Conservation (phyloP, 2,329 filamentous ascomycete genomes). For the Botrytis squamosa region DNA sequence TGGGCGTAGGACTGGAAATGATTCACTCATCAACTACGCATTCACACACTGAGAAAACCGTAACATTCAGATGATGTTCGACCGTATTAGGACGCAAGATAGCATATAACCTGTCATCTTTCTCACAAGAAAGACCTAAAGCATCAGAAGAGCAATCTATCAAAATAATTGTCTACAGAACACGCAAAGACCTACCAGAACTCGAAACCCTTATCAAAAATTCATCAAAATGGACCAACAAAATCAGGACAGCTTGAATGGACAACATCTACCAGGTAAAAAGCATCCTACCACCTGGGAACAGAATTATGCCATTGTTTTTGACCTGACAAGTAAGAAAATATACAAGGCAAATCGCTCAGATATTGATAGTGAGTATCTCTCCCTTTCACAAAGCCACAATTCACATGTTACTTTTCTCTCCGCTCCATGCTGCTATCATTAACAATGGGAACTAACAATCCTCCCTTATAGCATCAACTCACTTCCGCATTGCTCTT, state of each 20-base stretch:
- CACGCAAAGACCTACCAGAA: neutral
- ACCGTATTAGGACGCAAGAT: neutral
- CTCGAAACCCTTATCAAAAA: neutral
- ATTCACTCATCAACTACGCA: neutral
- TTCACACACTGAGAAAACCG: neutral
- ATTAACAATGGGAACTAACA: neutral
- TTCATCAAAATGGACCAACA: neutral
- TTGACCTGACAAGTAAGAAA: neutral
- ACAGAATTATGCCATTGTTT: neutral
- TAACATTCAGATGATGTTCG: neutral
- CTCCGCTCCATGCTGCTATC: neutral
- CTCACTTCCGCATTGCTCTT: neutral
- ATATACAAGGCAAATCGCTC: neutral
- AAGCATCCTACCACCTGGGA: neutral
- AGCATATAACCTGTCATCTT: neutral
- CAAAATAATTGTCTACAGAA: neutral
- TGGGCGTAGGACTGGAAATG: neutral
- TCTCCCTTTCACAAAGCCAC: neutral
- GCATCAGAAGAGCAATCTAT: neutral
- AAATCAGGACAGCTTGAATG: neutral
- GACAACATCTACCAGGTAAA: neutral
- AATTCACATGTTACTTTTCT: neutral
- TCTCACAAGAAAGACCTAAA: neutral
- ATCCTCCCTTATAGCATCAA: neutral
- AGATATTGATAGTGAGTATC: neutral